Conservation (phyloP, 179 eudicot species). For the Beta lomatogona region DNA sequence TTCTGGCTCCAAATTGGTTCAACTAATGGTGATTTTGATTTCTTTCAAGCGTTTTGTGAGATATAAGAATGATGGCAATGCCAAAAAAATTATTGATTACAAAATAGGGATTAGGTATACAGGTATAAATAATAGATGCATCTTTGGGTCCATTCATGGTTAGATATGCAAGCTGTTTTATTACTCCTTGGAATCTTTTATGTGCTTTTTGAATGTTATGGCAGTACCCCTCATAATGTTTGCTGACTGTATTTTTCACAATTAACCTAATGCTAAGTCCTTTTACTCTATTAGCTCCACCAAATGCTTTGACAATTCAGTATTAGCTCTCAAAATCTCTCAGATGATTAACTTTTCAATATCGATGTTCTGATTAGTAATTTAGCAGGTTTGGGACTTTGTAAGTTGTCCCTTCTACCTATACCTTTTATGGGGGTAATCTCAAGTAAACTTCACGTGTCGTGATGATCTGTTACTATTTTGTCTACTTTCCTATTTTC, state of each 20-base stretch:
- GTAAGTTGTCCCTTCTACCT: neutral
- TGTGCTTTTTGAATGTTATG: neutral
- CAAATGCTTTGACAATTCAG: neutral
- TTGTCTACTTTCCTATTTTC: neutral
- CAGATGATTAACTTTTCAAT: neutral
- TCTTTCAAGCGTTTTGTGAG: neutral
- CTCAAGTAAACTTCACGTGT: neutral
- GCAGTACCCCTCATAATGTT: neutral
- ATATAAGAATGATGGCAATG: neutral
- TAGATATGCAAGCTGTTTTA: neutral
- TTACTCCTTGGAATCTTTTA: neutral
- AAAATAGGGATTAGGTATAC: neutral
- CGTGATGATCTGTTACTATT: neutral
- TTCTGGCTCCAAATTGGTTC: neutral
- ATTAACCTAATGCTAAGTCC: neutral
- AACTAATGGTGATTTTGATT: neutral
- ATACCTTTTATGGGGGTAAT: neutral
- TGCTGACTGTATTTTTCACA: neutral
- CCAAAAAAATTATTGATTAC: neutral
- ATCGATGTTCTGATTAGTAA: neutral
- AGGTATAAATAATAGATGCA: neutral
- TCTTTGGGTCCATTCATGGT: neutral
- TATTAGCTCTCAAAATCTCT: neutral
- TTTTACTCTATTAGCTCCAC: neutral
- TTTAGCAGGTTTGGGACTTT: neutral